Evolutionary conservation across 768 basidiomycete species (phyloP), one percentile per base, ranked within the genome.

Genomic region (Lactarius akahatsu): DNA sequence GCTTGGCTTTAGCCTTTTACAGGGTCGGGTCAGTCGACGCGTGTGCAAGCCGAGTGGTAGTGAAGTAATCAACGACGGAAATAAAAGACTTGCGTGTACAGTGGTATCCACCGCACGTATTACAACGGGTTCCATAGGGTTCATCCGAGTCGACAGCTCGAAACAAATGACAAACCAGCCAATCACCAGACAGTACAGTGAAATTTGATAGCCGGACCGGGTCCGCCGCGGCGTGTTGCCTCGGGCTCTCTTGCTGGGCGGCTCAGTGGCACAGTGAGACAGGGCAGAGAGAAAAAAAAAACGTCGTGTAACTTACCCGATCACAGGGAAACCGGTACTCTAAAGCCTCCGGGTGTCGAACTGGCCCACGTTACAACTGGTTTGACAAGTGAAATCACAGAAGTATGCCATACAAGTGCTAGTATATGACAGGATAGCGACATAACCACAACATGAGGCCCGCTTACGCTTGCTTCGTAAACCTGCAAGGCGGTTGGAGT

Each of bases 401-500:
- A 59, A 40, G 28, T 4, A 41, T 61, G 47, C 65, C 65, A 58
- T 62, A 57, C 65, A 62, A 28, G 65, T 62, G 34, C 52, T 63
- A 60, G 43, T 40, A 30, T 56, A 55, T 56, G 58, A 63, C 50
- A 52, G n/a, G 32, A 45, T 36, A 30, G 41, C 36, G 20, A 50
- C 62, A 63, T 28, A 38, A 63, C 66, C 62, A 63, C 28, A 38
- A 63, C 66, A 63, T 34, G 66, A 60, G 52, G 62, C 36, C 16
- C 62, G 34, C 62, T 63, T 63, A 67, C 41, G 10, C 43, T 40
- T 67, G 66, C 58, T 60, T 67, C 26, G 66, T 63, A 55, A 63
- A 67, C 43, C 66, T 67, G 66, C 67, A 63, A 58, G 30, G 23
- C 13, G 40, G 38, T 30, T 32, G 52, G 52, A 23, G 47, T 62